Percentiles rank a stretch among this genome's conserved stretches.
phyloP scores from a whole-genome alignment of 2,329 filamentous ascomycete genomes.

The Torrubiellomyces zombiae region DNA sequence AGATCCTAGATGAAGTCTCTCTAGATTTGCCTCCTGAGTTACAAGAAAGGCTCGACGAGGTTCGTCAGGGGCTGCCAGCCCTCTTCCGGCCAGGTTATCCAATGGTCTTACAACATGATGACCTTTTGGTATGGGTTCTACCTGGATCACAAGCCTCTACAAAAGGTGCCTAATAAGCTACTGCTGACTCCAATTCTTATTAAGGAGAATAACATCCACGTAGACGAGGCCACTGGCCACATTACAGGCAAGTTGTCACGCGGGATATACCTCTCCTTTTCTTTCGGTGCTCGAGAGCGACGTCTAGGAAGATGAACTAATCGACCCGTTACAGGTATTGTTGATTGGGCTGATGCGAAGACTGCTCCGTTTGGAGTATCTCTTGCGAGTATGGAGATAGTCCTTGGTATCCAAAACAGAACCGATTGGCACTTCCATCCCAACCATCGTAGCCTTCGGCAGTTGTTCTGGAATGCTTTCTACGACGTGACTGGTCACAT shows the following conservation, averaged over 20 bases:
- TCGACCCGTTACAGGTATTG: conserved; percentile 11
- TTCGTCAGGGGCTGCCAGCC: conserved; percentile 4
- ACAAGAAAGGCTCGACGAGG: conserved; percentile 4
- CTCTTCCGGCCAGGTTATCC: conserved; percentile 8
- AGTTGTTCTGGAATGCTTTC: conserved; percentile 4
- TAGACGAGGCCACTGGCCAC: conserved; percentile 9
- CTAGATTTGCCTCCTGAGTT: conserved; percentile 4
- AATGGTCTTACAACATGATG: conserved; percentile 10
- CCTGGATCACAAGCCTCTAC: too few relatives aligned
- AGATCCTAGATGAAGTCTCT: conserved; percentile 5
- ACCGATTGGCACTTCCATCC: conserved; percentile 5
- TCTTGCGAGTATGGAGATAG: conserved; percentile 9
- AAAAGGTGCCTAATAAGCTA: too few relatives aligned
- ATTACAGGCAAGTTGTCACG: too few relatives aligned
- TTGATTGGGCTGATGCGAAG: conserved; percentile 12
- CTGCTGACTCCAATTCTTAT: too few relatives aligned
- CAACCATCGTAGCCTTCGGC: conserved; percentile 3
- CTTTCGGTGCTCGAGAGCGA: too few relatives aligned
- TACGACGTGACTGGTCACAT: conserved; percentile 2
- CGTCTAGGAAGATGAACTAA: too few relatives aligned
- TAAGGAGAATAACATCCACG: conserved; percentile 15
- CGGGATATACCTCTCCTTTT: too few relatives aligned
- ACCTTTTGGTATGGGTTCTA: too few relatives aligned
- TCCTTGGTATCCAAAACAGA: conserved; percentile 5
- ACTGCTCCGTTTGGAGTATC: conserved; percentile 13